A percentile compares a stretch with the other conserved stretches of the same genome.
These are phyloP conservation scores for Erythrobasidium hasegawianum DNA, from an alignment of 1,284 basidiomycete species.

Conservation along the genomic window DNA sequence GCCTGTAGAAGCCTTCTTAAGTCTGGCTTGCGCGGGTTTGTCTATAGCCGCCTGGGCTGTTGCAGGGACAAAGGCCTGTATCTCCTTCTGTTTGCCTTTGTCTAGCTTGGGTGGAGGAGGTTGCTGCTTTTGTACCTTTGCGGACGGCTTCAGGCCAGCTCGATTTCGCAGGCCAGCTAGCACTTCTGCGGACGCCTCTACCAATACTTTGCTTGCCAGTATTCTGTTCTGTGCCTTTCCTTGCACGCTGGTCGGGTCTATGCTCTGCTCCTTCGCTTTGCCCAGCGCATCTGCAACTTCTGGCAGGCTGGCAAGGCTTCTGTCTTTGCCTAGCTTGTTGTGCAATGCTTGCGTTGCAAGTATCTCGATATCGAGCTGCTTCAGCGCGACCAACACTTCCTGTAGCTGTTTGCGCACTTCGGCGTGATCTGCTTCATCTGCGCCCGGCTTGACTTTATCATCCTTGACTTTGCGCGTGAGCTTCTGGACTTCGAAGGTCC, in stretches of 20 bases:
- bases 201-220: constrained; percentile 42
- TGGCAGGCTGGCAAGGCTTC: constrained; percentile 36
- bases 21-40: background rate
- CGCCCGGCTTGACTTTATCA: constrained; percentile 49
- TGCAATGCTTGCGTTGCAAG: constrained; percentile 41
- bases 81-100: constrained; percentile 33
- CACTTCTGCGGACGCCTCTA: constrained; percentile 39
- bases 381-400: constrained; percentile 15
- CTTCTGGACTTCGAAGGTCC: constrained; percentile 75
- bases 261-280: background rate
- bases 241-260: constrained; percentile 16
- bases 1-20: background rate
- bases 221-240: constrained; percentile 44
- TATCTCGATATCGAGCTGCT: constrained; percentile 34
- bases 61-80: constrained; percentile 1
- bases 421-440: constrained; percentile 55
- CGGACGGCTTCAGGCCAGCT: constrained; percentile 32
- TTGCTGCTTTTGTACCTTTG: constrained; percentile 9
- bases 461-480: constrained; percentile 75
- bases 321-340: constrained; percentile 44
- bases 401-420: constrained; percentile 63
- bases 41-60: background rate
- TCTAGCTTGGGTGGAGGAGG: constrained; percentile 41
- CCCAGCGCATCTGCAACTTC: constrained; percentile 8
- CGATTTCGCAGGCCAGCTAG: constrained; percentile 35